Evolutionary conservation across 2,329 filamentous ascomycete genomes (phyloP).

Genomic region (Monascus ruber): DNA sequence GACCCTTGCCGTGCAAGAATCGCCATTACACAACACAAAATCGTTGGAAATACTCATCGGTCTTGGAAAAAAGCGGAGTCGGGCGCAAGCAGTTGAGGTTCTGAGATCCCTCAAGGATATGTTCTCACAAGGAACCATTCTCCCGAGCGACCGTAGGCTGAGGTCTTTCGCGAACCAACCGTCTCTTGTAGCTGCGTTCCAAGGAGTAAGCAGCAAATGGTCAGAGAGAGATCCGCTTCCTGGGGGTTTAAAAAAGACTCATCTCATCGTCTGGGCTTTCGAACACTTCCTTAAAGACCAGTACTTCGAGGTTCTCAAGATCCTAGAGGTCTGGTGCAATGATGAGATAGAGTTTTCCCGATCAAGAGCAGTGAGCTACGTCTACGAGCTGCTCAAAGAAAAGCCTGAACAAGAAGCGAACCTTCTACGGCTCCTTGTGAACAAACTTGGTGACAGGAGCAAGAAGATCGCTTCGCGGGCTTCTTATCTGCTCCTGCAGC

Average conservation of each 20-base stretch:
- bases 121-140: conserved; percentile 73
- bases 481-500: conserved; percentile 84
- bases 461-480: conserved; percentile 91
- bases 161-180: conserved; percentile 71
- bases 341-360: conserved; percentile 94
- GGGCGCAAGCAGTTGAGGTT: conserved; percentile 86
- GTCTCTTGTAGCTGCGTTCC: conserved; percentile 58
- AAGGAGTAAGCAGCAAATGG: conserved; percentile 55
- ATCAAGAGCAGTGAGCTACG: conserved; percentile 75
- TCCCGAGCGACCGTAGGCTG: conserved; percentile 73
- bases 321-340: conserved; percentile 83
- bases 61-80: conserved; percentile 84
- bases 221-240: conserved; percentile 59
- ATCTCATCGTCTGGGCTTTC: conserved; percentile 79
- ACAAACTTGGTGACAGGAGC: conserved; percentile 91
- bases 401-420: conserved; percentile 98
- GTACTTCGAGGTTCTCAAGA: conserved; percentile 87
- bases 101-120: conserved; percentile 88
- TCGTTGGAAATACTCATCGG: conserved; percentile 74
- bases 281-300: conserved; percentile 92
- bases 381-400: conserved; percentile 82
- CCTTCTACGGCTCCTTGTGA: conserved; percentile 77
- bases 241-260: conserved; percentile 58
- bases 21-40: conserved; percentile 82
- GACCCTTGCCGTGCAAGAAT: conserved; percentile 90